Base-by-base conservation (phyloP, 1,139 yeast genomes). In the Magnusiomyces paraingens region DNA sequence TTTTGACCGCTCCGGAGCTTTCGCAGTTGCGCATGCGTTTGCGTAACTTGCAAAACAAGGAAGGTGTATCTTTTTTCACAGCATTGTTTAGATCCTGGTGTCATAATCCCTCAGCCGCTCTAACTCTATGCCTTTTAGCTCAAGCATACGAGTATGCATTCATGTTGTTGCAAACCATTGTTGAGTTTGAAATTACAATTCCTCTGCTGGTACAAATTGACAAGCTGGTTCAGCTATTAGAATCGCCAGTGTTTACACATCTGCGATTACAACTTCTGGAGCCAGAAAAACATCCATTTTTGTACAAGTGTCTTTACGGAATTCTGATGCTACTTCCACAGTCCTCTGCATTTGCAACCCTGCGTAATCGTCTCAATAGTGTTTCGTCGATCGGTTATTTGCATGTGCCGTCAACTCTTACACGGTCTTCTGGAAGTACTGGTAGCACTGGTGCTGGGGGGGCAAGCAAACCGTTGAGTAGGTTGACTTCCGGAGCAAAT, bases 281-380 rank as follows among this genome's bases (percentile, higher is more conserved):
- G 65, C 97, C 96, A 0, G 89, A 84, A 52, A 82, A 80, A 62
- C 80, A 87, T 65, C 96, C 95, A 0, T 86, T 79, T 64, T 72
- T 94, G 45, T 88, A 86, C 76, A 89, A 90, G 66, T 86, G 96
- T 50, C 76, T 94, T 35, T 94, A 90, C 66, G 99, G 99, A 1
- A 78, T 94, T 49, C 74, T 94, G 56, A 94, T 94, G 99, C 77
- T 94, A 4, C 72, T 94, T 52, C 99, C 99, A 0, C 99, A 94
- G 67, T 88, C 97, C 0, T 80, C 89, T n/a, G 96, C 99, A 0
- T 94, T 89, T 68, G 82, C 80, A 21, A 82, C 87, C 0, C 75
- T 94, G 59, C 84, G 85, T 59, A 88, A 86, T 65, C 76, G 99
- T 57, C 75, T 93, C 53, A 80, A 80, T 54, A 76, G 87, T 46